A percentile compares a stretch with the other conserved stretches of the same genome.
phyloP scores from a whole-genome alignment of 2,329 filamentous ascomycete genomes.

The Xylariomycetidae sp. region DNA sequence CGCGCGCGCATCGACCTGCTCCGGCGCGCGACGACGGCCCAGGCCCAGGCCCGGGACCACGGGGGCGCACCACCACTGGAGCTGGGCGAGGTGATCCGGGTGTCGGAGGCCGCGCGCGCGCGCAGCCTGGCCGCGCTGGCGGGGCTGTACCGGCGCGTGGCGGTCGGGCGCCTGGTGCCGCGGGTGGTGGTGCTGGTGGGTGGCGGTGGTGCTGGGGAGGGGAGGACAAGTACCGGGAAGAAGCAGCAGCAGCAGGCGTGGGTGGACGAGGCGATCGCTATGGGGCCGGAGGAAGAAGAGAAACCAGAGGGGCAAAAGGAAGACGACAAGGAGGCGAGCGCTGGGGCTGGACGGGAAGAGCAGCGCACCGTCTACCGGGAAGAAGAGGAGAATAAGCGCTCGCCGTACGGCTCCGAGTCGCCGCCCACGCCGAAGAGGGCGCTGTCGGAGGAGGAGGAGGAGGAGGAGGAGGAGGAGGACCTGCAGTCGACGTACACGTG shows the following conservation, averaged over 20 bases:
- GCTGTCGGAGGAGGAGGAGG: too few species aligned
- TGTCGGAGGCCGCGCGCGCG: slow-evolving; percentile 29
- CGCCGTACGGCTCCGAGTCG: slow-evolving; percentile 21
- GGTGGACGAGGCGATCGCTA: slow-evolving; percentile 10
- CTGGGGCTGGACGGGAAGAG: too few species aligned
- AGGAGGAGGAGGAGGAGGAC: slow-evolving; percentile 12
- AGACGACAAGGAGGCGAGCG: too few species aligned
- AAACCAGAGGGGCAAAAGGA: not conserved
- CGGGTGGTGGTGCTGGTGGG: too few species aligned
- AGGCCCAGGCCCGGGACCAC: slow-evolving; percentile 5
- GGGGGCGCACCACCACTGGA: too few species aligned
- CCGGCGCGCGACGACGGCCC: slow-evolving; percentile 13
- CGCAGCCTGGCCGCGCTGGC: slow-evolving; percentile 27
- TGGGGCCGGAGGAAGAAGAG: not conserved
- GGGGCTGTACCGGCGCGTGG: slow-evolving; percentile 31
- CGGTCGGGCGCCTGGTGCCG: slow-evolving; percentile 25
- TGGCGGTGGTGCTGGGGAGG: too few species aligned
- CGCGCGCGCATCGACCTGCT: slow-evolving; percentile 23
- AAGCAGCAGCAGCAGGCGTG: too few species aligned
- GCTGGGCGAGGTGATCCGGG: slow-evolving; percentile 27
- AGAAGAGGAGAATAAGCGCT: too few species aligned
- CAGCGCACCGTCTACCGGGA: too few species aligned
- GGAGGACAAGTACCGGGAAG: too few species aligned
- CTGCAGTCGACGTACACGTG: slow-evolving; percentile 12
- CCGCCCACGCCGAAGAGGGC: slow-evolving; percentile 23